These are phyloP conservation scores for Phytopythium sindhum DNA, from an alignment of 352 stramenopile genomes.

Conservation along the genomic window DNA sequence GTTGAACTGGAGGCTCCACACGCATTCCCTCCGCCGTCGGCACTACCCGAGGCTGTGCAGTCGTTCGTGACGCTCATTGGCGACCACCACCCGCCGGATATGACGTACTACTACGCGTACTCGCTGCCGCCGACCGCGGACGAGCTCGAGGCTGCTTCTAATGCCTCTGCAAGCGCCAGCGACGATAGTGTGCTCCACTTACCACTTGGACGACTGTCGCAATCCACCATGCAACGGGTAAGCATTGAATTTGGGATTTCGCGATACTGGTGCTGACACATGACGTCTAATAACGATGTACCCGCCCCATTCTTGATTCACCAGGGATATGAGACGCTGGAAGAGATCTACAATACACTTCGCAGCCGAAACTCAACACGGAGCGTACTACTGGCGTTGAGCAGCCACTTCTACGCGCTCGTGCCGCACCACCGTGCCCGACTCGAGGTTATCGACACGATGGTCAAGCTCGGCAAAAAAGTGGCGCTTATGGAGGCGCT, in stretches of 20 bases:
- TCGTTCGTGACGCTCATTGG: conserved; percentile 45
- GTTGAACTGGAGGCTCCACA: conserved; percentile 1
- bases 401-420: conserved; percentile 65
- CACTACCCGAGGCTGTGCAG: conserved; percentile 44
- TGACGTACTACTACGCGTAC: conserved; percentile 34
- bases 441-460: conserved; percentile 67
- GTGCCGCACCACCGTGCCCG: conserved; percentile 57
- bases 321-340: conserved; percentile 59
- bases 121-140: conserved; percentile 24
- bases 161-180: conserved; percentile 15
- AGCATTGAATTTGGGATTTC: background rate
- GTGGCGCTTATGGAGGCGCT: conserved; percentile 45
- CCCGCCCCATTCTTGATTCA: background rate
- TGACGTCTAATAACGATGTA: background rate
- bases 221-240: conserved; percentile 60
- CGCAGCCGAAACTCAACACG: conserved; percentile 32
- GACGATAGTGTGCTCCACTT: conserved; percentile 43
- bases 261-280: background rate
- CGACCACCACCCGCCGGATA: conserved; percentile 27
- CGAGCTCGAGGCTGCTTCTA: background rate
- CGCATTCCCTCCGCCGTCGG: conserved; percentile 27
- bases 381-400: conserved; percentile 38
- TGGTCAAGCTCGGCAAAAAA: conserved; percentile 62
- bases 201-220: conserved; percentile 47
- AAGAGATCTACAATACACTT: conserved; percentile 60